A percentile compares a stretch with the other conserved stretches of the same genome.
These are phyloP conservation scores for Zizania palustris DNA, from an alignment of 202 grass and related monocot species.

Conservation along the genomic window DNA sequence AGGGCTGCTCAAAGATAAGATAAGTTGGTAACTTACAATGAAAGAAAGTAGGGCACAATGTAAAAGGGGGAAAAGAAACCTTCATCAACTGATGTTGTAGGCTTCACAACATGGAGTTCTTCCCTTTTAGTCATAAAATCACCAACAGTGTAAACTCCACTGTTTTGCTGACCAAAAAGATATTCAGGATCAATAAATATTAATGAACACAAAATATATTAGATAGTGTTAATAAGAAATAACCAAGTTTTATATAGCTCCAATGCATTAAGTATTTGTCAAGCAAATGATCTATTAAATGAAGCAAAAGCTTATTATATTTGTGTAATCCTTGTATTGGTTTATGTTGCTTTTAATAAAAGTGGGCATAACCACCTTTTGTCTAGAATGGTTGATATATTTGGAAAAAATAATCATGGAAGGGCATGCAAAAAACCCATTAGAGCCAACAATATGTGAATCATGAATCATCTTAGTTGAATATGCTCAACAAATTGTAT, in stretches of 20 bases:
- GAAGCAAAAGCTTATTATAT: slow-evolving; percentile 10
- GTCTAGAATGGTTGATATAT: too few species aligned
- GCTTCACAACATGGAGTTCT: slow-evolving; percentile 68
- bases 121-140: slow-evolving; percentile 89
- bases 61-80: slow-evolving; percentile 36
- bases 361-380: too few species aligned
- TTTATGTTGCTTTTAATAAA: too few species aligned
- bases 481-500: not conserved
- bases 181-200: slow-evolving; percentile 23
- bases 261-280: not conserved
- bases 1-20: slow-evolving; percentile 57
- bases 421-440: not conserved
- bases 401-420: not conserved
- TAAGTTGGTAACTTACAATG: not conserved
- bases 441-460: not conserved
- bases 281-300: not conserved
- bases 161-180: slow-evolving; percentile 54
- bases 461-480: not conserved
- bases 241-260: not conserved
- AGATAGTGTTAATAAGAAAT: slow-evolving; percentile 4
- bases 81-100: slow-evolving; percentile 70
- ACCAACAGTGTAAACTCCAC: slow-evolving; percentile 66
- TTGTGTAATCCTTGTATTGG: not conserved
- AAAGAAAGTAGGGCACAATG: slow-evolving; percentile 2
- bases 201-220: not conserved